Evolutionary conservation across 148 eudicot species (phyloP), one percentile per base, ranked within the genome.

Genomic region (Cornus florida): DNA sequence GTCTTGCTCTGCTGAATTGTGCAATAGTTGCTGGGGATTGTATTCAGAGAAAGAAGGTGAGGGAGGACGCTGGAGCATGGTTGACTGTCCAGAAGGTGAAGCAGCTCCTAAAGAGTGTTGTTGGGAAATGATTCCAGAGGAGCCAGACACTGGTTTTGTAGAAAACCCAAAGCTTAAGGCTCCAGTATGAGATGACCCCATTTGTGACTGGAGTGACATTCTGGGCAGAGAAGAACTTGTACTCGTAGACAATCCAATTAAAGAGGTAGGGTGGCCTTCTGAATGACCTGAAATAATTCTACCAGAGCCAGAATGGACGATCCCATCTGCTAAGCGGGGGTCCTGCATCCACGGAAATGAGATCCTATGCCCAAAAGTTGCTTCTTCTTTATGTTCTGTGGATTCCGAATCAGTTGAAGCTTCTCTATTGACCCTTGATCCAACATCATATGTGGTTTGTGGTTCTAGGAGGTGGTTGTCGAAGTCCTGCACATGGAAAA

Each of bases 401-500:
- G 87, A 74, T 17, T 81, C 67, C 56, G 87, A 56, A 84, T 89
- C 98, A 70, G 79, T 56, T 14, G 87, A 82, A 71, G 81, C 72
- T 79, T 93, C 97, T 76, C 84, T 88, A 50, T 90, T 93, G 71
- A 77, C 73, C 76, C 78, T 83, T 80, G 91, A 83, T 28, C 87
- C 89, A 38, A 80, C 39, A 73, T 83, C 92, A 70, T 78, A 75
- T 79, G 73, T 75, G 76, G 43, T 86, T 77, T 77, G 90, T 73
- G 86, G 83, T 74, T 77, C 84, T 66, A 77, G 77, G 60, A 78
- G 70, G 69, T 67, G 79, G 78, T 79, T 81, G 38, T 82, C 85
- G 17, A 80, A 81, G 75, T 87, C 98, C 97, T 93, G 87, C 76
- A 72, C 69, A 83, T 73, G 48, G 78, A 62, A 70, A 76, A 73